Percentiles rank a stretch among this genome's conserved stretches.
Evolutionary conservation across 2,329 filamentous ascomycete genomes (phyloP).

Genomic region (Biscogniauxia marginata): DNA sequence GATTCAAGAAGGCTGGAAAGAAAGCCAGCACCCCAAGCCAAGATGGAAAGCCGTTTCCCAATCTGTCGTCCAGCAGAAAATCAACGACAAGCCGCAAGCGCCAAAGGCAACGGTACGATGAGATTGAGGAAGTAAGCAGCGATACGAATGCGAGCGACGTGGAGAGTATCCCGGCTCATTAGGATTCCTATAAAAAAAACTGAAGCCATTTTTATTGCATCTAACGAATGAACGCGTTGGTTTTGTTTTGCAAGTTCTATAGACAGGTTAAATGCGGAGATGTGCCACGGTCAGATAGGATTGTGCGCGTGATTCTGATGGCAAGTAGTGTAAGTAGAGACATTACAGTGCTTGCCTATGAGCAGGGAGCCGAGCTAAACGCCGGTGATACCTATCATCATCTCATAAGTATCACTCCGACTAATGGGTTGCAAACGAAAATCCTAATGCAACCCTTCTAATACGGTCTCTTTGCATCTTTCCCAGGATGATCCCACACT

Average conservation of each 20-base stretch:
- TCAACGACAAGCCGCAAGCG: background rate
- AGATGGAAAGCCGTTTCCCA: background rate
- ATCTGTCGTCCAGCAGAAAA: background rate
- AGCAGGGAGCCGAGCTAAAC: too few relatives aligned
- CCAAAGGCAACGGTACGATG: conserved; percentile 3
- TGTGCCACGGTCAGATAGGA: background rate
- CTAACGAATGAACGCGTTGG: too few relatives aligned
- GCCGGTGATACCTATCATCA: too few relatives aligned
- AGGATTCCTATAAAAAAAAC: background rate
- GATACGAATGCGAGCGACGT: conserved; percentile 33
- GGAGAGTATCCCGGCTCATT: conserved; percentile 30
- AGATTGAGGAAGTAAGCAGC: conserved; percentile 24
- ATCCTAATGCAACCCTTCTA: too few relatives aligned
- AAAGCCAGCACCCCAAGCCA: conserved; percentile 6
- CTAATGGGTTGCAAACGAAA: too few relatives aligned
- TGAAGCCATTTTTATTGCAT: too few relatives aligned
- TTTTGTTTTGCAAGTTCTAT: too few relatives aligned
- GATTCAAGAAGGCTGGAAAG: background rate
- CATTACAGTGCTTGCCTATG: too few relatives aligned
- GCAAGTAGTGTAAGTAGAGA: background rate
- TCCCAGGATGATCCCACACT: too few relatives aligned
- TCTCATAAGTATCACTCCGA: too few relatives aligned
- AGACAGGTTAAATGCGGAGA: background rate
- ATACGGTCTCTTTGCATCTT: too few relatives aligned
- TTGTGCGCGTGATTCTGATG: background rate